Base-by-base conservation (phyloP, 352 stramenopile species). In the Thraustochytrium sp. region DNA sequence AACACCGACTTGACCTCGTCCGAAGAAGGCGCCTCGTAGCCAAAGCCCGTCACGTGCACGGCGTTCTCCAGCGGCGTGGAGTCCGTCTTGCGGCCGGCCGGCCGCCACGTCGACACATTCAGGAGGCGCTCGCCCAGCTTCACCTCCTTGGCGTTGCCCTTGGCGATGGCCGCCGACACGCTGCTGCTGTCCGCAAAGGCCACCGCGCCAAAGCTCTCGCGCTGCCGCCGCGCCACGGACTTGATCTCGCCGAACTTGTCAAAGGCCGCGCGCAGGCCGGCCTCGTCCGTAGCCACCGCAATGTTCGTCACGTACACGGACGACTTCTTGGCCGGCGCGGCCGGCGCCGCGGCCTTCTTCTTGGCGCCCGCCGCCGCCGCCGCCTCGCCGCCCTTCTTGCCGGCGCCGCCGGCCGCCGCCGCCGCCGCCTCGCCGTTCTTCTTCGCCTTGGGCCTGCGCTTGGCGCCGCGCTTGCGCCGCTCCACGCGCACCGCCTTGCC, bases 171-270 rank as follows among this genome's bases (percentile, higher is more conserved):
- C 1, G 59, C 59, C 40, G 42, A 21, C 1, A 44, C 59, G 40
- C 18, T 31, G 21, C 26, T 16, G 16, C 8, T 31, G 21, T 72
- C 59, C 18, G 59, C 59, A 31, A 72, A 72, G 3, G 59, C 29
- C 16, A 72, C 36, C 34, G 59, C 46, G 13, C 26, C 59, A 72
- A 72, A 72, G 59, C 59, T 72, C 40, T 72, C 59, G 11, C 59
- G 59, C 59, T 72, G 59, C 36, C 31, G 59, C 13, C 59, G 26
- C 2, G 59, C 42, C 9, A 26, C 40, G 36, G 59, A 46, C 59
- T 72, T 72, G 59, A 72, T 72, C 59, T 72, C 36, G 34, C 59
- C 59, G 59, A 29, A 72, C 34, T 44, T 72, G 36, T 5, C 59
- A 49, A 72, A 72, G 34, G 31, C 36, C 18, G 34, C 40, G n/a